Evolutionary conservation across 1,139 yeast species (phyloP), one percentile per base, ranked within the genome.

Genomic region (Debaryomycetaceae sp.): DNA sequence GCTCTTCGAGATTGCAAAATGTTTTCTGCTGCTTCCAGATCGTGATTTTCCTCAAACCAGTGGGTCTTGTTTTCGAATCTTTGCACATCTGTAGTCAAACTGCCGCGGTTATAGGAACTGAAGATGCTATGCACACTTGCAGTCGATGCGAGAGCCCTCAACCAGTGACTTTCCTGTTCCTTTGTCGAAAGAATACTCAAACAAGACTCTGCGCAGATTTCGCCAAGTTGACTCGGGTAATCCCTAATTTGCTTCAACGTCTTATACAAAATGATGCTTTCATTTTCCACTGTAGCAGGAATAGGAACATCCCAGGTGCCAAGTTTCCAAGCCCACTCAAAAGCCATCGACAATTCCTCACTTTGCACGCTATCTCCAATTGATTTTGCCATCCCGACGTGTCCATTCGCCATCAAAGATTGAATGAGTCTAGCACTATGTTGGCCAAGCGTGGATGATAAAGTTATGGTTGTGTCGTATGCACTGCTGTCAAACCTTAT

Each of bases 281-380:
- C 69, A 3, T 53, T 50, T 0, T 30, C 28, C 0, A 68, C 49
- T 0, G 37, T 38, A 2, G 42, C 44, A 0, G 72, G 59, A 2
- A 47, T 44, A 0, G 91, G 83, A 4, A 80, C 36, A 35, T 78
- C 81, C 95, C 95, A 85, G 31, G 71, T 66, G 32, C 67, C 71
- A 23, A 84, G 54, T 46, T 80, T 81, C 94, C 94, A 84, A 1
- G 78, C 70, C 69, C 81, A 71, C 32, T 72, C 70, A 39, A 49
- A 61, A 5, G 41, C 31, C 5, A 17, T 13, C 9, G 10, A 11
- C 10, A 35, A 41, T 6, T 34, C 36, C 6, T 32, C 31, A 14
- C 29, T 32, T 3, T 28, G 24, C 5, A 14, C 27, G 7, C 31
- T 31, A 11, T 48, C 50, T 25, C 55, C 49, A 9, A 58, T 48